Conservation (phyloP, 306 rosid genomes). For the Hippophae rhamnoides region DNA sequence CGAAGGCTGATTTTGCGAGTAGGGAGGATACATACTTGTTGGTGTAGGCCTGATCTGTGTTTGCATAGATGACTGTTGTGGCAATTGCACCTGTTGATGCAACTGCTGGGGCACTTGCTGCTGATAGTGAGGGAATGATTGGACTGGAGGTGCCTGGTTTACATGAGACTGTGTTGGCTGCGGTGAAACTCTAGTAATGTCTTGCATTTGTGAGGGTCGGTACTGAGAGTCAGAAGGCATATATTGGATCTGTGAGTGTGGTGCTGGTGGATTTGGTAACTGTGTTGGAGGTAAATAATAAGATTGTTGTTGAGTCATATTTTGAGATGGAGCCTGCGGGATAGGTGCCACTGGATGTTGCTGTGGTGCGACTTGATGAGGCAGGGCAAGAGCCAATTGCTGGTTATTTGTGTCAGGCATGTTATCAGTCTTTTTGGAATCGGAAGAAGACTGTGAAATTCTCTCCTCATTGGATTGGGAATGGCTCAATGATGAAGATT, state of each 20-base stretch:
- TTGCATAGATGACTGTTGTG: constrained; percentile 57
- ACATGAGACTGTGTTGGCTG: constrained; percentile 56
- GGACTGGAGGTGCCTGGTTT: constrained; percentile 49
- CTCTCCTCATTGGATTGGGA: constrained; percentile 72
- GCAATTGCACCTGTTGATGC: constrained; percentile 34
- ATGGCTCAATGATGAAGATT: constrained; percentile 62
- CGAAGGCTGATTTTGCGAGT: constrained; percentile 52
- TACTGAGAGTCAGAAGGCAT: constrained; percentile 65
- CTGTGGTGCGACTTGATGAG: constrained; percentile 61
- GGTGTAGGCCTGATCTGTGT: constrained; percentile 58
- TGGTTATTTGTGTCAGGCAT: constrained; percentile 58
- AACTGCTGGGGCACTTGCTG: constrained; percentile 45
- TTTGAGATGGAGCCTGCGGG: constrained; percentile 52
- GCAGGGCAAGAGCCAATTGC: constrained; percentile 85
- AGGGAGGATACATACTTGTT: constrained; percentile 46
- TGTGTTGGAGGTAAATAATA: constrained; percentile 65
- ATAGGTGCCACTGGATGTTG: constrained; percentile 43
- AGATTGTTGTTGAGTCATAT: constrained; percentile 47
- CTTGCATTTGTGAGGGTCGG: constrained; percentile 51
- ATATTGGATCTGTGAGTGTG: constrained; percentile 58
- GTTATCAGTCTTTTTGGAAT: constrained; percentile 52
- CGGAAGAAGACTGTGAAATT: constrained; percentile 43
- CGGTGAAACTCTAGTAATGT: constrained; percentile 44
- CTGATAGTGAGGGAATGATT: constrained; percentile 68
- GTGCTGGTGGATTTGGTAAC: constrained; percentile 47